Evolutionary conservation across 768 basidiomycete species (phyloP).

Genomic region (Rhizopogon roseolus): DNA sequence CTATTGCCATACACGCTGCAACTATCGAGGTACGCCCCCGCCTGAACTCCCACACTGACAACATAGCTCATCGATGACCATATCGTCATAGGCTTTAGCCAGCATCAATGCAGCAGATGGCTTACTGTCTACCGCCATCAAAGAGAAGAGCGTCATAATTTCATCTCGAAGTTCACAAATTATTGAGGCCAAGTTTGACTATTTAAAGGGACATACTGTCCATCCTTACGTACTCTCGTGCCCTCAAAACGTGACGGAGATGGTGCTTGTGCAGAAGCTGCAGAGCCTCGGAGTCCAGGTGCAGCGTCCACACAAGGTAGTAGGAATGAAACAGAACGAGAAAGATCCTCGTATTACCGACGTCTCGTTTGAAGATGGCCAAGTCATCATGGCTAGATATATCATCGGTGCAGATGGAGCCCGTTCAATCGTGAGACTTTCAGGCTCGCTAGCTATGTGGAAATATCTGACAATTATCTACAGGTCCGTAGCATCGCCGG

Average conservation of each 20-base stretch:
- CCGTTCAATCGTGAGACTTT: slow-evolving; percentile 34
- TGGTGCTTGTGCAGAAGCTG: slow-evolving; percentile 31
- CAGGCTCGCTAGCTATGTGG: neutral
- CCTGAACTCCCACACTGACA: neutral
- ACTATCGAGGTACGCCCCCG: slow-evolving; percentile 38
- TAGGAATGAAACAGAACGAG: slow-evolving; percentile 29
- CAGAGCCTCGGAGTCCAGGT: slow-evolving; percentile 28
- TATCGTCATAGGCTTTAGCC: slow-evolving; percentile 37
- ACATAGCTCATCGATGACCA: neutral
- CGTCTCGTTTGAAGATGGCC: slow-evolving; percentile 43
- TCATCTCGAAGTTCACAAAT: slow-evolving; percentile 26
- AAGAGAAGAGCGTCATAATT: slow-evolving; percentile 21
- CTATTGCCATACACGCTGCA: slow-evolving; percentile 39
- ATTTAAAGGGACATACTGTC: slow-evolving; percentile 35
- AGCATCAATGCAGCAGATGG: slow-evolving; percentile 34
- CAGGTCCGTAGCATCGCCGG: slow-evolving; percentile 40
- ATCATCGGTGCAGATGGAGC: slow-evolving; percentile 51
- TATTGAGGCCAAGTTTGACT: slow-evolving; percentile 24
- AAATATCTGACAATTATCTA: neutral
- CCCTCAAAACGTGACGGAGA: slow-evolving; percentile 42
- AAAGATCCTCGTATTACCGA: slow-evolving; percentile 26
- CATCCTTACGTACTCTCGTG: slow-evolving; percentile 38
- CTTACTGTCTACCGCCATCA: slow-evolving; percentile 24
- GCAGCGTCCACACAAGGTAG: slow-evolving; percentile 33
- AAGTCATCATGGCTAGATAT: slow-evolving; percentile 37